These are phyloP conservation scores for Berberis vulgaris DNA, from an alignment of 164 flowering plant genomes.

Conservation along the genomic window DNA sequence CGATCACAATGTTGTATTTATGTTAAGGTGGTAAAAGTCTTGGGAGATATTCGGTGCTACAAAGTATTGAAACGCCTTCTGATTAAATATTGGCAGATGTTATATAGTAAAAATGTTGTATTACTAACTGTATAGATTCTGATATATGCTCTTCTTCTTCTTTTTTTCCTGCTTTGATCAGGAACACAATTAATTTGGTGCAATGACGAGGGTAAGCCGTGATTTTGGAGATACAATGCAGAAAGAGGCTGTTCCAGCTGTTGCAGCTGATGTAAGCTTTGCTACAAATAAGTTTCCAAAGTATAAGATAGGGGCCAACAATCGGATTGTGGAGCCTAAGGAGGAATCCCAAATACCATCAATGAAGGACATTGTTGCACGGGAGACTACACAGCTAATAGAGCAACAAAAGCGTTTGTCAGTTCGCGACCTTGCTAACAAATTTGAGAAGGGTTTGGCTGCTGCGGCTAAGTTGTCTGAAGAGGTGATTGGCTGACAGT, in stretches of 20 bases:
- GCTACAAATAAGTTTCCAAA: constrained; percentile 60
- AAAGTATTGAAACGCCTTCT: too few relatives aligned
- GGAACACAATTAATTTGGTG: constrained; percentile 10
- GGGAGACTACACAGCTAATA: constrained; percentile 63
- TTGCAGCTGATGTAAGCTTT: constrained; percentile 82
- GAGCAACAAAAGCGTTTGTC: constrained; percentile 95
- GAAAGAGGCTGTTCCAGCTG: constrained; percentile 41
- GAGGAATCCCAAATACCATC: constrained; percentile 49
- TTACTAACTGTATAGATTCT: too few relatives aligned
- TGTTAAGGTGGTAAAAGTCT: too few relatives aligned
- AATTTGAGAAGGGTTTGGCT: constrained; percentile 90
- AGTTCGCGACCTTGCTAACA: constrained; percentile 91
- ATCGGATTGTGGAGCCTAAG: constrained; percentile 60
- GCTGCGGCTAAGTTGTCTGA: constrained; percentile 81
- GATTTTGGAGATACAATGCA: constrained; percentile 45
- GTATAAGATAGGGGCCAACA: constrained; percentile 70
- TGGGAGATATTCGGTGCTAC: too few relatives aligned
- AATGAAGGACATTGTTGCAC: constrained; percentile 71
- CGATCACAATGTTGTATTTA: too few relatives aligned
- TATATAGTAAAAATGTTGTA: too few relatives aligned
- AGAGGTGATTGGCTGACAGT: constrained; percentile 47
- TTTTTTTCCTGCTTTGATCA: constrained; percentile 14
- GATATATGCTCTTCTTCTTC: too few relatives aligned
- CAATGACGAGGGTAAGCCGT: constrained; percentile 70
- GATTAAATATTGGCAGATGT: too few relatives aligned